These are phyloP conservation scores for Dothiorella sarmentorum DNA, from an alignment of 2,329 filamentous ascomycete species.

Conservation along the genomic window DNA sequence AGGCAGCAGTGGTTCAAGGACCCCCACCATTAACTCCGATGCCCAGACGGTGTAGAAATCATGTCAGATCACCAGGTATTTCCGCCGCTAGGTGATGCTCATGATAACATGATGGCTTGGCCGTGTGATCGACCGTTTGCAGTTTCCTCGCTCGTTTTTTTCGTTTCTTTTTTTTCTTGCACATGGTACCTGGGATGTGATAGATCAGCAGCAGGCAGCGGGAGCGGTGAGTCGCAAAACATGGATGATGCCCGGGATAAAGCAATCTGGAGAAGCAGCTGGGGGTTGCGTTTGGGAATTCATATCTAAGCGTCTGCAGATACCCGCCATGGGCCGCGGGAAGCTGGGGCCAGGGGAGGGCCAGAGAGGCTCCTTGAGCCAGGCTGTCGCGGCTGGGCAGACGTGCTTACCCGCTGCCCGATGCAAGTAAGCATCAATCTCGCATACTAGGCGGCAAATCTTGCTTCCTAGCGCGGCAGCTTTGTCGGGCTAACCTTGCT, in stretches of 20 bases:
- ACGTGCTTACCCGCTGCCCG: conserved; percentile 5
- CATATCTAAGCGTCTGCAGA: conserved; percentile 1
- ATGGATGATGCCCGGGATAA: not conserved
- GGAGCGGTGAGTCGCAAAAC: conserved; percentile 7
- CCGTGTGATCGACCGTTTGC: not conserved
- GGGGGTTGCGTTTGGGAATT: not conserved
- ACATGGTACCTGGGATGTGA: not conserved
- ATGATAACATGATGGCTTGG: too few relatives aligned
- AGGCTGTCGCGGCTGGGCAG: not conserved
- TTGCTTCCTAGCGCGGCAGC: not conserved
- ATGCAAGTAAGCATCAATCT: conserved; percentile 3
- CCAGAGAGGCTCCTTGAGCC: not conserved
- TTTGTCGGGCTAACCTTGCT: conserved; percentile 2
- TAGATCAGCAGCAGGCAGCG: not conserved
- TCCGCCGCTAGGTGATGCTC: too few relatives aligned
- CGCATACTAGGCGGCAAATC: not conserved
- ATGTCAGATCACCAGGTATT: too few relatives aligned
- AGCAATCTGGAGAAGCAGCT: not conserved
- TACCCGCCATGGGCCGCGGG: not conserved
- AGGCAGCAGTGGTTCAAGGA: too few relatives aligned
- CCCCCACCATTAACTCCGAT: too few relatives aligned
- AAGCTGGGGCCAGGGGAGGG: not conserved
- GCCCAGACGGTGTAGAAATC: too few relatives aligned
- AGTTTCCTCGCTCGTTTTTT: too few relatives aligned
- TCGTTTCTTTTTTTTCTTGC: too few relatives aligned